Evolutionary conservation across 73 alveolate species (phyloP), one percentile per base, ranked within the genome.

Genomic region (Vitrella brassicaformis): DNA sequence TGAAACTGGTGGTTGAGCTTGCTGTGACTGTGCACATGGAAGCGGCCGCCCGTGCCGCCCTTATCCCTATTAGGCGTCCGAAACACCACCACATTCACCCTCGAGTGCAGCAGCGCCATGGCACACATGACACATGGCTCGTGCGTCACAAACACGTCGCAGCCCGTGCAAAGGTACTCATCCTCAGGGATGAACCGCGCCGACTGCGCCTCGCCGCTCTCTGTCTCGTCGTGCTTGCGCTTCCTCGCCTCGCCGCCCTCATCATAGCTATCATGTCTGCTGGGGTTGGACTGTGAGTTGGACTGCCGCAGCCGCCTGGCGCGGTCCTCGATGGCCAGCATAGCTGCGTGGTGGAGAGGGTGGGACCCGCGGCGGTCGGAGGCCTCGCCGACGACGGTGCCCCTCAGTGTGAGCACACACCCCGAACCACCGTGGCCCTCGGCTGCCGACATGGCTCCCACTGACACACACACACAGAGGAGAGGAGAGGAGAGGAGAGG

Each of bases 51-150:
- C 56, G 14, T 4, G 4, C 56, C 56, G 22, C 56, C 56, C 22
- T 8, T 8, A 14, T 4, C 56, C 22, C 22, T 4, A 4, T 39
- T 4, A 14, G 56, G 4, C 29, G 25, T 4, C 29, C 1, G 73
- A 25, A 77, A 77, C 0, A 78, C 77, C 22, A 77, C 72, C 14
- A 67, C 14, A 8, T 67, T 66, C 47, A 69, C 84, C 9, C 84
- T 71, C 31, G 78, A 68, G 64, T 77, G 84, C 25, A 77, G 67
- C 68, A 77, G 47, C 19, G 84, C 84, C 84, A 77, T 77, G n/a
- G 84, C 77, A 31, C 84, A 77, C 84, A 77, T 77, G 68, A 77
- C 73, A 30, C 84, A 77, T 0, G 84, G 84, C 47, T 77, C 84
- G 28, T 45, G 67, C 28, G 84, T 68, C 19, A 69, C 46, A 19